A percentile compares a stretch with the other conserved stretches of the same genome.
Conservation (phyloP, 2,329 filamentous ascomycete species). For the Zarea fungicola region DNA sequence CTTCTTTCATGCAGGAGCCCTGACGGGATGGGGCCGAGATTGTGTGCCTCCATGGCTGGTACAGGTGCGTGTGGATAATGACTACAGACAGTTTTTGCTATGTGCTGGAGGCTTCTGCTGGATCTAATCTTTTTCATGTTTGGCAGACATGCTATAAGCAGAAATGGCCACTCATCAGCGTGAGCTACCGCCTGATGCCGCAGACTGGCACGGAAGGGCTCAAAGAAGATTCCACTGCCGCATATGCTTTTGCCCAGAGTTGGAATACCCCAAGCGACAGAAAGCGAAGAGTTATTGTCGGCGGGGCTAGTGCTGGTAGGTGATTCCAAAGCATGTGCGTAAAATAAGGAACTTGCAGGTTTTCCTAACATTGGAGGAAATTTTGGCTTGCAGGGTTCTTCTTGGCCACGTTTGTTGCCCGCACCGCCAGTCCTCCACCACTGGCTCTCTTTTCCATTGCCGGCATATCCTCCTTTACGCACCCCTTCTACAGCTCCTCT, state of each 20-base stretch:
- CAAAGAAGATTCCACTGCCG: conserved; percentile 26
- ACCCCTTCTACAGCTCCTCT: conserved; percentile 32
- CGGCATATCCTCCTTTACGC: conserved; percentile 32
- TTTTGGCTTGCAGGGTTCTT: conserved; percentile 27
- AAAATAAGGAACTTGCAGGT: background rate
- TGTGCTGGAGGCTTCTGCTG: too few species aligned
- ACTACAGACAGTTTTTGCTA: background rate
- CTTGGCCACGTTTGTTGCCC: conserved; percentile 24
- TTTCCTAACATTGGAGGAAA: too few species aligned
- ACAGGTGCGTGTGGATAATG: conserved; percentile 20
- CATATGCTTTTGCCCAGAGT: conserved; percentile 26
- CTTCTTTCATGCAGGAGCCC: conserved; percentile 33
- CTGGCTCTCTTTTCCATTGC: conserved; percentile 29
- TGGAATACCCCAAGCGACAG: conserved; percentile 15
- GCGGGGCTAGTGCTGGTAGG: conserved; percentile 30
- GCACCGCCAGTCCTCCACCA: conserved; percentile 25
- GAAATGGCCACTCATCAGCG: conserved; percentile 30
- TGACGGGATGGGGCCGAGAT: conserved; percentile 27
- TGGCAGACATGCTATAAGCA: conserved; percentile 25
- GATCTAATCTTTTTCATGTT: too few species aligned
- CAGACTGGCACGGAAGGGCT: conserved; percentile 25
- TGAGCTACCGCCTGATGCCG: conserved; percentile 31
- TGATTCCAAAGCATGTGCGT: too few species aligned
- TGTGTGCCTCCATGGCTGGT: conserved; percentile 32
- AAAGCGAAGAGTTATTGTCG: conserved; percentile 25